Percentiles rank a stretch among this genome's conserved stretches.
Conservation (phyloP, 1,284 basidiomycete genomes). For the Takashimella tepidaria region DNA sequence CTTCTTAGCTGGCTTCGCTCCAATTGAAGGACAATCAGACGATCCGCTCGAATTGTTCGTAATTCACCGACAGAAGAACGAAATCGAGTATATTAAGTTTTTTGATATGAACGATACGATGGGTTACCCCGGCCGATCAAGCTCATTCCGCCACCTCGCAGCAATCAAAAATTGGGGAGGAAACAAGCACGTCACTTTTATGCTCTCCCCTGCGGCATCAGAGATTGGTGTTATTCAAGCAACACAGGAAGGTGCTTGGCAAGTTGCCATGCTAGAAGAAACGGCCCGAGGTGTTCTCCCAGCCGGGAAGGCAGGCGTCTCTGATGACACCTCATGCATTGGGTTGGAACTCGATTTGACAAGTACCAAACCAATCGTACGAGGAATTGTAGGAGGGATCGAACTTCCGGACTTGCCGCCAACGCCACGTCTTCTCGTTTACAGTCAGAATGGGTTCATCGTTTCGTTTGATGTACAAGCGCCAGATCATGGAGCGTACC, state of each 20-base stretch:
- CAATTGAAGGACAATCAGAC: slow-evolving; percentile 31
- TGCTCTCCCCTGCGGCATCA: slow-evolving; percentile 50
- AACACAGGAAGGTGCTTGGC: slow-evolving; percentile 42
- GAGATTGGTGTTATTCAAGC: slow-evolving; percentile 43
- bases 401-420: slow-evolving; percentile 49
- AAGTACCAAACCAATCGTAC: slow-evolving; percentile 42
- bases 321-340: slow-evolving; percentile 50
- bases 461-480: slow-evolving; percentile 51
- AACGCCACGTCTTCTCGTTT: slow-evolving; percentile 49
- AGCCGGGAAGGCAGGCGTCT: slow-evolving; percentile 41
- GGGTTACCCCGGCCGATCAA: slow-evolving; percentile 41
- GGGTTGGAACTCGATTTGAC: slow-evolving; percentile 53
- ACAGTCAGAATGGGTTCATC: slow-evolving; percentile 52
- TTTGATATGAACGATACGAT: slow-evolving; percentile 45
- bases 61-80: slow-evolving; percentile 38
- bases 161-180: slow-evolving; percentile 46
- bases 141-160: slow-evolving; percentile 42
- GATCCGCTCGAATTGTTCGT: slow-evolving; percentile 45
- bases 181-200: slow-evolving; percentile 44
- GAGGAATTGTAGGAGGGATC: slow-evolving; percentile 49
- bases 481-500: slow-evolving; percentile 43
- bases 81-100: slow-evolving; percentile 41
- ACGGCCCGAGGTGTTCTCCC: slow-evolving; percentile 51
- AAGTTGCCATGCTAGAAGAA: slow-evolving; percentile 51
- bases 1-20: slow-evolving; percentile 52